Conservation (phyloP, 2,329 filamentous ascomycete genomes). For the Cordyceps cicadae region DNA sequence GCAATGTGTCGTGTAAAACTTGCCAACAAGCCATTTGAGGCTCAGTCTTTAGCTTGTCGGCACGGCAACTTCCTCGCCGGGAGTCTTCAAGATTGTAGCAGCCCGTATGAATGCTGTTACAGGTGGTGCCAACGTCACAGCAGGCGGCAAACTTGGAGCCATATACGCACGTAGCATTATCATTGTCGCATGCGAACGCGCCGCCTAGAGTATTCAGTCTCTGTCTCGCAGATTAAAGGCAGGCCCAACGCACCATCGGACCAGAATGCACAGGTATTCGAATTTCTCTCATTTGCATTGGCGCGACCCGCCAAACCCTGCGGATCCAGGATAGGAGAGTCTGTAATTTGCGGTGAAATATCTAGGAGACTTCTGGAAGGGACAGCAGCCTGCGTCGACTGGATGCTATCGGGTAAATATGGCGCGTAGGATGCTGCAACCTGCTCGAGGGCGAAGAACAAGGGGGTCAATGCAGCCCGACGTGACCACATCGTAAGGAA, state of each 20-base stretch:
- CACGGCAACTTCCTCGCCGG: background rate
- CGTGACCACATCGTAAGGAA: background rate
- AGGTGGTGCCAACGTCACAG: background rate
- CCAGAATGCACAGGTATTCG: constrained; percentile 7
- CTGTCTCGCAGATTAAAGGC: background rate
- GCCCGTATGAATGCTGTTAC: background rate
- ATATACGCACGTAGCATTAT: background rate
- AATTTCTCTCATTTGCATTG: background rate
- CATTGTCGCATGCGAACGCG: background rate
- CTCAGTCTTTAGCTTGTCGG: background rate
- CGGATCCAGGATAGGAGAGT: background rate
- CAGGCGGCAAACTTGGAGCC: constrained; percentile 2
- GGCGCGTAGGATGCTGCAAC: background rate
- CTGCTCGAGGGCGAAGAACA: background rate
- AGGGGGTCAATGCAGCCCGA: background rate
- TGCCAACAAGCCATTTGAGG: constrained; percentile 5
- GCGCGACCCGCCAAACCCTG: background rate
- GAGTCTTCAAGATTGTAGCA: background rate
- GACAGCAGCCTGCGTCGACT: background rate
- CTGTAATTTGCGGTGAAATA: constrained; percentile 4
- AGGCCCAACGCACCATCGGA: background rate
- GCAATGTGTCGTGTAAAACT: background rate
- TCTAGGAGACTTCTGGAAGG: background rate
- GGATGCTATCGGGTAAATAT: background rate
- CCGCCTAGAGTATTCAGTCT: background rate